A percentile compares a stretch with the other conserved stretches of the same genome.
These are phyloP conservation scores for Phytophthora nicotianae DNA, from an alignment of 352 stramenopile species.

Conservation along the genomic window DNA sequence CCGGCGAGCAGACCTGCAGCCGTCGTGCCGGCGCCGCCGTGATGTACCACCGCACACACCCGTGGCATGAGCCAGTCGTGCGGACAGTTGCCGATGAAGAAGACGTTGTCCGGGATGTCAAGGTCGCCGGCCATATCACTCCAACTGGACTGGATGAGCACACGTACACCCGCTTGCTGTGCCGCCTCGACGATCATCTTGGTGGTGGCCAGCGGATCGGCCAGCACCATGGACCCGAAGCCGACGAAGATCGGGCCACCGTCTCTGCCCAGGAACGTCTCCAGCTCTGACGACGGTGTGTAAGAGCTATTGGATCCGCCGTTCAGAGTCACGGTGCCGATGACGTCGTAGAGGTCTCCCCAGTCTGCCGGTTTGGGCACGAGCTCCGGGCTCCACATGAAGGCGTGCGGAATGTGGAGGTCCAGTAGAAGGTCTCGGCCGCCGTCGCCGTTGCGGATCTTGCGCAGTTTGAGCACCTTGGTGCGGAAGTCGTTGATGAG, in stretches of 20 bases:
- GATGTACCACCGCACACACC: slow-evolving; percentile 86
- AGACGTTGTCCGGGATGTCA: slow-evolving; percentile 56
- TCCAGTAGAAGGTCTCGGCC: slow-evolving; percentile 72
- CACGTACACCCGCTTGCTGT: slow-evolving; percentile 58
- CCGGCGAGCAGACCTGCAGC: slow-evolving; percentile 89
- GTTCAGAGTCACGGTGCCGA: slow-evolving; percentile 80
- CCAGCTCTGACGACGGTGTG: slow-evolving; percentile 54
- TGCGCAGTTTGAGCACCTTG: slow-evolving; percentile 28
- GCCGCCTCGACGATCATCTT: slow-evolving; percentile 90
- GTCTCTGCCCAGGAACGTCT: slow-evolving; percentile 65
- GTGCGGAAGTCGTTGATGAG: slow-evolving; percentile 87
- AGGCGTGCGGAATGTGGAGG: slow-evolving; percentile 80
- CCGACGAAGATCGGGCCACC: slow-evolving; percentile 92
- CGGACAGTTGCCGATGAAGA: slow-evolving; percentile 69
- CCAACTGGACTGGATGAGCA: slow-evolving; percentile 93
- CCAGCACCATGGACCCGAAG: slow-evolving; percentile 94
- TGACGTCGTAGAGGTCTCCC: slow-evolving; percentile 86
- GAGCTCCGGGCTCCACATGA: slow-evolving; percentile 90
- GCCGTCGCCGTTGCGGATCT: slow-evolving; percentile 52
- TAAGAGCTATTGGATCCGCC: slow-evolving; percentile 35
- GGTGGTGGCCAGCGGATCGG: slow-evolving; percentile 66
- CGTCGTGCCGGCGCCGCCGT: slow-evolving; percentile 89
- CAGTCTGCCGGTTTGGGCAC: slow-evolving; percentile 91
- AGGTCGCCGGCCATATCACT: slow-evolving; percentile 71
- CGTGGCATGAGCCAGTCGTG: slow-evolving; percentile 94